Evolutionary conservation across 2,329 filamentous ascomycete species (phyloP).

Genomic region (Sclerotinia borealis): DNA sequence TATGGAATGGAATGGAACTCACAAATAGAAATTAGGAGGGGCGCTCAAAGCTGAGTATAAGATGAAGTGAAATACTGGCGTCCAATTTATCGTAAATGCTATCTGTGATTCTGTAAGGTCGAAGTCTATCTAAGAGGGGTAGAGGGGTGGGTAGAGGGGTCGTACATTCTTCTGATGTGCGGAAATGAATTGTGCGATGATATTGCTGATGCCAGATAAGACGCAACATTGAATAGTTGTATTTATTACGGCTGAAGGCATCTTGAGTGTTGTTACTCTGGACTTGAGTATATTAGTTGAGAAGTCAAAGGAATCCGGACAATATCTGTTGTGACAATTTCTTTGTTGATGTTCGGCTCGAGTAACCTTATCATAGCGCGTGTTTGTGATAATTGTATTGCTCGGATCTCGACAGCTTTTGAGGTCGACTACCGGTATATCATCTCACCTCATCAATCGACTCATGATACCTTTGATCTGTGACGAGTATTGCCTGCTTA

Average conservation of each 20-base stretch:
- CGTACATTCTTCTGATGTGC: constrained; percentile 44
- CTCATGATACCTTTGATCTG: neutral
- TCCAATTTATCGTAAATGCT: constrained; percentile 56
- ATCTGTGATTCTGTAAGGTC: constrained; percentile 38
- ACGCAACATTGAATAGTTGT: constrained; percentile 9
- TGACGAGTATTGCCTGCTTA: neutral
- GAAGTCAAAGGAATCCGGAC: neutral
- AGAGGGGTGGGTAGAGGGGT: neutral
- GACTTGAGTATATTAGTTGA: neutral
- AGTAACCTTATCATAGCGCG: neutral
- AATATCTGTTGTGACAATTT: neutral
- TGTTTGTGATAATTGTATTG: neutral
- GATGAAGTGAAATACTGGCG: constrained; percentile 69
- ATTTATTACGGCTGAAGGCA: constrained; percentile 8
- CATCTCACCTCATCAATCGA: neutral
- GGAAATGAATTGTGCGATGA: constrained; percentile 65
- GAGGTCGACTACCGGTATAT: neutral
- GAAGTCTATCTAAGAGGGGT: neutral
- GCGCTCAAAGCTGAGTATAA: constrained; percentile 66
- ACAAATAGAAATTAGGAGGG: constrained; percentile 82
- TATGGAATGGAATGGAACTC: constrained; percentile 27
- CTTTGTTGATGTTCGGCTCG: neutral
- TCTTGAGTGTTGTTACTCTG: neutral
- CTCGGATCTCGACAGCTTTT: neutral
- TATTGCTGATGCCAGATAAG: constrained; percentile 16